Conservation (phyloP, 352 stramenopile genomes). For the Pythium plurisporium region DNA sequence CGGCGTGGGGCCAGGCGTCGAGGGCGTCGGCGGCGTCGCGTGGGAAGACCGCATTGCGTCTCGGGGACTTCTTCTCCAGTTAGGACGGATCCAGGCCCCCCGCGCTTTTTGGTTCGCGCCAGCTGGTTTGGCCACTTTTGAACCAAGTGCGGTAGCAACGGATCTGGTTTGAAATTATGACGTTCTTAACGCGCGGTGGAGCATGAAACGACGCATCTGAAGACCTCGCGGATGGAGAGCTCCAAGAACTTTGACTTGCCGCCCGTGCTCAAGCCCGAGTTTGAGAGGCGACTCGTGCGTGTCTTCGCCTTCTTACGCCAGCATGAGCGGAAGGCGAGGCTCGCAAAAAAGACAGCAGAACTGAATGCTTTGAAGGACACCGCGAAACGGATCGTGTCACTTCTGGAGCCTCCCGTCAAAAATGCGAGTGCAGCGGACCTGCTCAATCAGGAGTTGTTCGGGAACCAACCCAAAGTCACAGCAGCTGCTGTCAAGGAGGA, state of each 20-base stretch:
- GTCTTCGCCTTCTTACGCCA: slow-evolving; percentile 54
- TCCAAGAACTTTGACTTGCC: slow-evolving; percentile 19
- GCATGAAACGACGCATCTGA: not conserved
- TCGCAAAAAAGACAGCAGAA: slow-evolving; percentile 22
- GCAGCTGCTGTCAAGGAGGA: not conserved
- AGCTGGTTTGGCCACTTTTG: not conserved
- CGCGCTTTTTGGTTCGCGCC: slow-evolving; percentile 18
- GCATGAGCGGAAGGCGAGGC: slow-evolving; percentile 48
- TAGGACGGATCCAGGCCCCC: not conserved
- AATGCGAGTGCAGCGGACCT: not conserved
- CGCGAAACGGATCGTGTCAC: not conserved
- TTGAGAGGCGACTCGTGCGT: slow-evolving; percentile 38
- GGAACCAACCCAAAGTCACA: not conserved
- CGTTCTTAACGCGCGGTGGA: not conserved
- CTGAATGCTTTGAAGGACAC: slow-evolving; percentile 11
- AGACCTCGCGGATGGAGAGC: slow-evolving; percentile 11
- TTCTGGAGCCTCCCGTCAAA: not conserved
- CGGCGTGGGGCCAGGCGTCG: not conserved
- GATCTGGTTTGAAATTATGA: not conserved
- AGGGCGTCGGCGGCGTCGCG: not conserved
- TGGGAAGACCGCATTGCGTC: not conserved
- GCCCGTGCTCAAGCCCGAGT: slow-evolving; percentile 35
- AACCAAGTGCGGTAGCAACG: slow-evolving; percentile 1
- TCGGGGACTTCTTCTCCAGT: not conserved
- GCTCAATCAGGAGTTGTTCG: not conserved